Conservation (phyloP, 164 flowering plant species). For the Aristolochia contorta region DNA sequence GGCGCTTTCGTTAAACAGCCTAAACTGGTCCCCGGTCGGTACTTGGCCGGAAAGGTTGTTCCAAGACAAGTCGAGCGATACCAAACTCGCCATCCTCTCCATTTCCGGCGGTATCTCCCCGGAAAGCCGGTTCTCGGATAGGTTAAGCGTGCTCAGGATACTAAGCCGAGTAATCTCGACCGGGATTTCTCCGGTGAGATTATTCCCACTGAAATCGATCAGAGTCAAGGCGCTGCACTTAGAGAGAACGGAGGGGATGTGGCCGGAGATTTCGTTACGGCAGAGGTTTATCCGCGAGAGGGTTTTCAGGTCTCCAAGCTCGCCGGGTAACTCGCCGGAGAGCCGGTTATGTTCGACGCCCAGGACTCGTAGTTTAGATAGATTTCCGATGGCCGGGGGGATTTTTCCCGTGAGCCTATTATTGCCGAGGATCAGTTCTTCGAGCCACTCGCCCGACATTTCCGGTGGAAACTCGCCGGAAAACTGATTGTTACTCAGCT, state of each 20-base stretch:
- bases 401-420: slow-evolving; percentile 59
- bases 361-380: slow-evolving; percentile 71
- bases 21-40: slow-evolving; percentile 80
- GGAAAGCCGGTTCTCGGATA: slow-evolving; percentile 63
- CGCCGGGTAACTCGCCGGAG: slow-evolving; percentile 58
- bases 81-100: slow-evolving; percentile 71
- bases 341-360: slow-evolving; percentile 74
- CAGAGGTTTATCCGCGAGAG: slow-evolving; percentile 78
- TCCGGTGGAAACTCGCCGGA: slow-evolving; percentile 51
- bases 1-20: slow-evolving; percentile 76
- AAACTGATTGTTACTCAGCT: slow-evolving; percentile 68
- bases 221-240: slow-evolving; percentile 55
- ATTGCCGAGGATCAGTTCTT: slow-evolving; percentile 70
- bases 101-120: slow-evolving; percentile 68
- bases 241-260: slow-evolving; percentile 58
- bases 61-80: slow-evolving; percentile 77
- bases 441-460: slow-evolving; percentile 31
- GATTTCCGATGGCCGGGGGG: slow-evolving; percentile 67
- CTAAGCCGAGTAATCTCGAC: slow-evolving; percentile 56
- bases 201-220: slow-evolving; percentile 71
- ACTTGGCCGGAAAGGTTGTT: slow-evolving; percentile 85
- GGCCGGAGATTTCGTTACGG: slow-evolving; percentile 55
- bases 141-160: slow-evolving; percentile 65
- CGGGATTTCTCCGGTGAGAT: slow-evolving; percentile 70
- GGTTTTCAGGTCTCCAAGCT: slow-evolving; percentile 70